A percentile compares a stretch with the other conserved stretches of the same genome.
Conservation (phyloP, 2,329 filamentous ascomycete species). For the Fusarium pseudograminearum region DNA sequence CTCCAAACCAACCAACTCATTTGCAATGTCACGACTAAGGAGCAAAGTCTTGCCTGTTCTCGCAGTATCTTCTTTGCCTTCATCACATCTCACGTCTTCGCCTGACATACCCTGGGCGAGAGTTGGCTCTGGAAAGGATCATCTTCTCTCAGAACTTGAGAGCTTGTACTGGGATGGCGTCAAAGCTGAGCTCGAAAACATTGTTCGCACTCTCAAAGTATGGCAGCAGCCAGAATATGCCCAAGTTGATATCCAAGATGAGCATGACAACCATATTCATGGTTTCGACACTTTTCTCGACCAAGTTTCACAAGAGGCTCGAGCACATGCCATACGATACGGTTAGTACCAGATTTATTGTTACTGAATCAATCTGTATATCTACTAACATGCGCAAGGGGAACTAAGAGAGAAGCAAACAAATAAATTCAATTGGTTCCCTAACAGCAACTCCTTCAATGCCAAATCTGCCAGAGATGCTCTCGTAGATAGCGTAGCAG, state of each 20-base stretch:
- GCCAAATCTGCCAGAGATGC: constrained; percentile 7
- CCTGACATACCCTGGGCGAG: constrained; percentile 34
- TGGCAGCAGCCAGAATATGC: constrained; percentile 37
- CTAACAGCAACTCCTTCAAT: neutral
- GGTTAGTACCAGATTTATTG: constrained; percentile 3
- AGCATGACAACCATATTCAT: constrained; percentile 33
- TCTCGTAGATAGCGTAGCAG: constrained; percentile 20
- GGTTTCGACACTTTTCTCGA: constrained; percentile 43
- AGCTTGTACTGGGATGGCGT: constrained; percentile 41
- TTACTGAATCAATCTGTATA: too few relatives aligned
- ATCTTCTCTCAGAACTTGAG: constrained; percentile 36
- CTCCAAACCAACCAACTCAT: neutral
- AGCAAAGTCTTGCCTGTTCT: constrained; percentile 32
- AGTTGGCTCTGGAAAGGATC: constrained; percentile 25
- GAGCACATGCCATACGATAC: constrained; percentile 41
- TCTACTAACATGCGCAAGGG: constrained; percentile 1
- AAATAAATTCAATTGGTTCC: neutral
- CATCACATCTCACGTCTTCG: constrained; percentile 28
- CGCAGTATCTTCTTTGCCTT: constrained; percentile 6
- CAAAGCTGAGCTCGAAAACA: constrained; percentile 41
- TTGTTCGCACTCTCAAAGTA: constrained; percentile 38
- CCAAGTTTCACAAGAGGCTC: constrained; percentile 38
- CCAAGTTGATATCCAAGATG: constrained; percentile 28
- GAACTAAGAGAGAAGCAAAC: constrained; percentile 25
- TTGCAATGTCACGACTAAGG: constrained; percentile 32